Evolutionary conservation across 129 eudicot genomes (phyloP), one percentile per base, ranked within the genome.

Genomic region (Kitagawia praeruptora): DNA sequence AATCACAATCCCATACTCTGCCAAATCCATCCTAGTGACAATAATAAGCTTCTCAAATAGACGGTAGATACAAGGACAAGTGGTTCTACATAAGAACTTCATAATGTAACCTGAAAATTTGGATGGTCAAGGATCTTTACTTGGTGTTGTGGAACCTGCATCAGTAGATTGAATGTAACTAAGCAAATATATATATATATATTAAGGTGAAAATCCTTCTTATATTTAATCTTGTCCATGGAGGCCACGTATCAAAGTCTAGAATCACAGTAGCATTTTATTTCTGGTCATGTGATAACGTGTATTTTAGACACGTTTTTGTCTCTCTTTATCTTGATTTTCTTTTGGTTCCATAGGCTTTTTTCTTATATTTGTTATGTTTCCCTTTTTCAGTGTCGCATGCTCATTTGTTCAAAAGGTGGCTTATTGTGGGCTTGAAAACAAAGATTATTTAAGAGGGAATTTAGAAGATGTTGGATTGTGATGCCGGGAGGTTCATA

Each of bases 41-140:
- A 77, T 49, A 82, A 56, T 42, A 75, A 44, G 51, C 75, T 41
- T 76, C n/a, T 18, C 5, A 23, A 42, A 49, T 4, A 80, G 6
- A 53, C 39, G 34, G 21, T 56, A 5, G 54, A 71, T n/a, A 18
- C 23, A 37, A 27, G 12, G 54, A 56, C 34, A 38, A 66, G 37
- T 6, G 76, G 27, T 77, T 45, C 40, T 46, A 14, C 23, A 27
- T 75, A 4, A 25, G 18, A 38, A 58, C n/a, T 75, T 82, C 75
- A 74, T 7, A 77, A 77, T 34, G 25, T 49, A 75, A 92, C 99
- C 97, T 95, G 97, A 63, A 95, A 71, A 75, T 92, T 91, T 34
- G 91, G 97, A 86, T 95, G 97, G 85, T 95, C 97, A 74, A 92
- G 79, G 77, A 92, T 79, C 63, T 85, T 87, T 74, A 95, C 97